Conservation (phyloP, 2,329 filamentous ascomycete species). For the Scedosporium minutisporum region DNA sequence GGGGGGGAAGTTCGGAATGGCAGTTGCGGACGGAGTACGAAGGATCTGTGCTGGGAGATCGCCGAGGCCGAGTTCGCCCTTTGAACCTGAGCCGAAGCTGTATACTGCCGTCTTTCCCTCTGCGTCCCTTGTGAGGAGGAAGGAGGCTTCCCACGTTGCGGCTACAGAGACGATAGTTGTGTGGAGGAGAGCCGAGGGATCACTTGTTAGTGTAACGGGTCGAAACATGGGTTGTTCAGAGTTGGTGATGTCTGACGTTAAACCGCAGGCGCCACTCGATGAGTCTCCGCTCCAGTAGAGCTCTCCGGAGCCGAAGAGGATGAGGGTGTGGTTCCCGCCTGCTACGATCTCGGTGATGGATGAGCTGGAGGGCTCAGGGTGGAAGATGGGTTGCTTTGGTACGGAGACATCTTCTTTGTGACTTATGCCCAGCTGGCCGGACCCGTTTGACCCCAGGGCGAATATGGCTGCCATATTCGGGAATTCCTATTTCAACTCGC, state of each 20-base stretch:
- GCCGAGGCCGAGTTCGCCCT: slow-evolving; percentile 64
- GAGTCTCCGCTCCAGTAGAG: slow-evolving; percentile 59
- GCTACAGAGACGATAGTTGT: slow-evolving; percentile 30
- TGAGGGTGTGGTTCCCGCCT: slow-evolving; percentile 81
- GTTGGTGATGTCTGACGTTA: slow-evolving; percentile 10
- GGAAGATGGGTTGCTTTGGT: slow-evolving; percentile 53
- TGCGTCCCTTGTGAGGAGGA: slow-evolving; percentile 44
- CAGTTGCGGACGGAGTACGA: slow-evolving; percentile 34
- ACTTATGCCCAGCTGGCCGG: slow-evolving; percentile 62
- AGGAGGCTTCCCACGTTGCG: slow-evolving; percentile 70
- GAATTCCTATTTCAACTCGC: not conserved
- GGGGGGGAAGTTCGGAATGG: slow-evolving; percentile 56
- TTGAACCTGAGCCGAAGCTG: slow-evolving; percentile 55
- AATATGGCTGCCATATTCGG: slow-evolving; percentile 44
- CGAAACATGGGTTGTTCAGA: slow-evolving; percentile 1
- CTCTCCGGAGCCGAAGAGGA: slow-evolving; percentile 50
- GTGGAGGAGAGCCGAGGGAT: not conserved
- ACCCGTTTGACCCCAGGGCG: slow-evolving; percentile 68
- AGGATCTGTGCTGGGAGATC: slow-evolving; percentile 28
- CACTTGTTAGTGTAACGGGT: not conserved
- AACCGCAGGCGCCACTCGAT: slow-evolving; percentile 44
- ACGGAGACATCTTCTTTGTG: slow-evolving; percentile 62
- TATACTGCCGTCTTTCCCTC: slow-evolving; percentile 41
- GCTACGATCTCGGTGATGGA: slow-evolving; percentile 35
- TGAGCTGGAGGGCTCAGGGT: slow-evolving; percentile 24